phyloP scores from a whole-genome alignment of 2,329 filamentous ascomycete genomes.

The Aspergillus pseudotamarii region DNA sequence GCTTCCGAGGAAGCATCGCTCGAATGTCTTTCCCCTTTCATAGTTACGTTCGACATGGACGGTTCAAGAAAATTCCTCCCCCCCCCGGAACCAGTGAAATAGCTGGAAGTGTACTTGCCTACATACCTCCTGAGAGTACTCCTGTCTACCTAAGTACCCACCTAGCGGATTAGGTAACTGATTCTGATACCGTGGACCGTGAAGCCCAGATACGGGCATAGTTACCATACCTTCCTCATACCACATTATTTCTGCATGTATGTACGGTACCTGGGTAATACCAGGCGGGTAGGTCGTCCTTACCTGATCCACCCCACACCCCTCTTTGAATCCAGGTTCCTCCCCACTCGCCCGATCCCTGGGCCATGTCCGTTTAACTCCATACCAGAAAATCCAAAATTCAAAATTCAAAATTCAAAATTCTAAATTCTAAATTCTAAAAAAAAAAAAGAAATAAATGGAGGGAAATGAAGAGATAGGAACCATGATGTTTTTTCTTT shows the following conservation, averaged over 20 bases:
- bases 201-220: neutral
- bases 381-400: constrained; percentile 27
- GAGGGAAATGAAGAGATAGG: neutral
- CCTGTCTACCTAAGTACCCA: neutral
- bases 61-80: neutral
- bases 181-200: neutral
- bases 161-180: neutral
- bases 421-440: neutral
- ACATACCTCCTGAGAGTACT: neutral
- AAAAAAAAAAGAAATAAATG: neutral
- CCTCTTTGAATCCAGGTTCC: constrained; percentile 4
- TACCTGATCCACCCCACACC: constrained; percentile 15
- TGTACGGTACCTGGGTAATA: neutral
- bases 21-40: neutral
- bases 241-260: neutral
- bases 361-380: constrained; percentile 17
- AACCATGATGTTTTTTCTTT: neutral
- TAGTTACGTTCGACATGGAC: neutral
- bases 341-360: constrained; percentile 20
- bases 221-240: neutral
- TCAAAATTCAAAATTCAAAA: constrained; percentile 7
- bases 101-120: neutral
- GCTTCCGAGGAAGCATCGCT: neutral
- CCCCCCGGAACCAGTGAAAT: neutral
- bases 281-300: neutral